Evolutionary conservation across 2,329 filamentous ascomycete species (phyloP).

Genomic region (Pestalotiopsis sp.): DNA sequence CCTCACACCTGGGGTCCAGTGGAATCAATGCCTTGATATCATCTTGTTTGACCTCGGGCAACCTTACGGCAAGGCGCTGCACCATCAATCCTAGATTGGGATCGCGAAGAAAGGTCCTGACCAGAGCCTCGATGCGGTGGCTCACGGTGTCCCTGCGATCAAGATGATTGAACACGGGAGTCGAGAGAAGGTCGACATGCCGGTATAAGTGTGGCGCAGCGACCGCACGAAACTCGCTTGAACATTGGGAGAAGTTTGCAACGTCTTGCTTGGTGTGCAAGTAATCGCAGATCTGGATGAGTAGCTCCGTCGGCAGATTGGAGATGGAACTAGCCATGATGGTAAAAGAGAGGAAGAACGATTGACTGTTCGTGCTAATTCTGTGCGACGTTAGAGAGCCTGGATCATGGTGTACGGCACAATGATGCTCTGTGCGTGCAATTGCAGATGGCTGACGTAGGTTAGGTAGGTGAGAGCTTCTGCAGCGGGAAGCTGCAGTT

Average conservation of each 20-base stretch:
- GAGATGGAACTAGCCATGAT: not conserved
- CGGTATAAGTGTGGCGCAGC: slow-evolving; percentile 13
- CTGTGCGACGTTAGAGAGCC: no score
- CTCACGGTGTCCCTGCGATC: not conserved
- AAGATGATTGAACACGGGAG: not conserved
- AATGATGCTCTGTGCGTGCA: no score
- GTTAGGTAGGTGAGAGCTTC: no score
- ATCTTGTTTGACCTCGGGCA: not conserved
- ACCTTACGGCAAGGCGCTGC: slow-evolving; percentile 6
- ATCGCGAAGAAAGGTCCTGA: slow-evolving; percentile 5
- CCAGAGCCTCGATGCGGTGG: slow-evolving; percentile 1
- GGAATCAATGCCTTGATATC: not conserved
- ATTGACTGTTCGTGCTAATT: no score
- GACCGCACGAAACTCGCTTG: slow-evolving; percentile 11
- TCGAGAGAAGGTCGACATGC: slow-evolving; percentile 10
- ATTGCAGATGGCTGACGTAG: no score
- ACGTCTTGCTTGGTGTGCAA: slow-evolving; percentile 2
- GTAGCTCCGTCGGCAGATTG: slow-evolving; percentile 13
- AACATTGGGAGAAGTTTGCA: slow-evolving; percentile 3
- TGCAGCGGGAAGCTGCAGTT: no score
- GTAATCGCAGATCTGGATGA: slow-evolving; percentile 11
- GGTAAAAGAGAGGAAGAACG: not conserved
- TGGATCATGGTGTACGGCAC: no score
- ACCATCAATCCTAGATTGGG: slow-evolving; percentile 7
- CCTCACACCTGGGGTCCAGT: not conserved